Conservation (phyloP, 495 filamentous ascomycete genomes). For the Talaromyces stipitatus region DNA sequence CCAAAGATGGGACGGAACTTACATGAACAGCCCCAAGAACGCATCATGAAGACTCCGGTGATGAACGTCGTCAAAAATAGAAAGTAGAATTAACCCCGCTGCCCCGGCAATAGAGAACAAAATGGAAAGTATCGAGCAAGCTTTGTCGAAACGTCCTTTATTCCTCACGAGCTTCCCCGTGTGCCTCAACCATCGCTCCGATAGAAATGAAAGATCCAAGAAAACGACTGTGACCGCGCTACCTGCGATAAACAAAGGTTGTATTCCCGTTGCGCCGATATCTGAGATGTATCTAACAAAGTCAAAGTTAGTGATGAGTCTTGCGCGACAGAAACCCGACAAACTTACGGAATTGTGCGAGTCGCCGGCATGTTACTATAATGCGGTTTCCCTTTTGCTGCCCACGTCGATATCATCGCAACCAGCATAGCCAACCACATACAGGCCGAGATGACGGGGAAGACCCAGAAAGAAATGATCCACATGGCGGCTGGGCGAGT, state of each 20-base stretch:
- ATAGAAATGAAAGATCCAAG: slow-evolving; percentile 71
- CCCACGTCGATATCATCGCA: slow-evolving; percentile 66
- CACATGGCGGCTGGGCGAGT: slow-evolving; percentile 35
- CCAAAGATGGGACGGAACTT: slow-evolving; percentile 15
- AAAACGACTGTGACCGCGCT: slow-evolving; percentile 72
- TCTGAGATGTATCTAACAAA: slow-evolving; percentile 58
- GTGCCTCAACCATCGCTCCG: slow-evolving; percentile 80
- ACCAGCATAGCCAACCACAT: slow-evolving; percentile 73
- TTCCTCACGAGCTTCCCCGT: slow-evolving; percentile 64
- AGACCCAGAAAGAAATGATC: slow-evolving; percentile 59
- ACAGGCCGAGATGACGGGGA: slow-evolving; percentile 70
- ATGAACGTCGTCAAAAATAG: slow-evolving; percentile 70
- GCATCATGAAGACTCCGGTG: slow-evolving; percentile 62
- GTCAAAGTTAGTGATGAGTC: background rate
- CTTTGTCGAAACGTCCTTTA: slow-evolving; percentile 57
- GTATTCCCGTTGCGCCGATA: slow-evolving; percentile 63
- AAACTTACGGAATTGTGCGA: slow-evolving; percentile 67
- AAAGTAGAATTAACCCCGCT: slow-evolving; percentile 68
- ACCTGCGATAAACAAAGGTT: slow-evolving; percentile 84
- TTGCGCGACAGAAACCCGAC: background rate
- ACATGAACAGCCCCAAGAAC: slow-evolving; percentile 80
- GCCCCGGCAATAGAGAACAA: slow-evolving; percentile 70
- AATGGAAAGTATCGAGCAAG: slow-evolving; percentile 60
- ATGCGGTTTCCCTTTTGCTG: slow-evolving; percentile 45
- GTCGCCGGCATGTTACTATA: slow-evolving; percentile 58